phyloP scores from a whole-genome alignment of 1,284 basidiomycete genomes.

The Heimioporus retisporus region DNA sequence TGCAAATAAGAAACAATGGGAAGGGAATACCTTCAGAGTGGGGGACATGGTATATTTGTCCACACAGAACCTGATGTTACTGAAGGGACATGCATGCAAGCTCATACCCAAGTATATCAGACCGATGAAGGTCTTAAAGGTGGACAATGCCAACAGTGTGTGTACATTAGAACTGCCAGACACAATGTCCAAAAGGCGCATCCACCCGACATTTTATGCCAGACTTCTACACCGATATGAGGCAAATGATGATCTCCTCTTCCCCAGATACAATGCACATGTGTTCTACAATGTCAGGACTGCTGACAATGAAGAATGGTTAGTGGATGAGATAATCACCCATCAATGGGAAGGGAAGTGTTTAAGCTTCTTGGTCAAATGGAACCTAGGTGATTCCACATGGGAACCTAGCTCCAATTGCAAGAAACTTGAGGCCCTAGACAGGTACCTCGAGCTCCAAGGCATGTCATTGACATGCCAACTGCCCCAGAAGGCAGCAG shows the following conservation, averaged over 20 bases:
- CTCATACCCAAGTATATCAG: not conserved
- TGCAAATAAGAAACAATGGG: not conserved
- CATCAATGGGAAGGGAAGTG: not conserved
- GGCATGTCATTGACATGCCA: too few species aligned
- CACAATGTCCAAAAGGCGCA: not conserved
- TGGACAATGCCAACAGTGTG: not conserved
- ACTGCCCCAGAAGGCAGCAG: too few species aligned
- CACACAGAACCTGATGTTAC: not conserved
- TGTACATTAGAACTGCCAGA: not conserved
- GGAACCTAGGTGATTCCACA: not conserved
- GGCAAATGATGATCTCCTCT: not conserved
- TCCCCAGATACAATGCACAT: not conserved
- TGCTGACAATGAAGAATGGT: not conserved
- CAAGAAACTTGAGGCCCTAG: not conserved
- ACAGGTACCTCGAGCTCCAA: slow-evolving; percentile 4
- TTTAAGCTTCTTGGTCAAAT: not conserved
- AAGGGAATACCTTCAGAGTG: not conserved
- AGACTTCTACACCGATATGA: not conserved
- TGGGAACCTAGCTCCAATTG: slow-evolving; percentile 1
- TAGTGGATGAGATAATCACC: not conserved
- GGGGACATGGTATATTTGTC: not conserved
- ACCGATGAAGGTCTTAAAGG: not conserved
- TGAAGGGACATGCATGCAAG: not conserved
- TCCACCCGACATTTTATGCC: not conserved
- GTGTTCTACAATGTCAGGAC: not conserved